Evolutionary conservation across 1,284 basidiomycete species (phyloP).

Genomic region (Moesziomyces globuligerus): DNA sequence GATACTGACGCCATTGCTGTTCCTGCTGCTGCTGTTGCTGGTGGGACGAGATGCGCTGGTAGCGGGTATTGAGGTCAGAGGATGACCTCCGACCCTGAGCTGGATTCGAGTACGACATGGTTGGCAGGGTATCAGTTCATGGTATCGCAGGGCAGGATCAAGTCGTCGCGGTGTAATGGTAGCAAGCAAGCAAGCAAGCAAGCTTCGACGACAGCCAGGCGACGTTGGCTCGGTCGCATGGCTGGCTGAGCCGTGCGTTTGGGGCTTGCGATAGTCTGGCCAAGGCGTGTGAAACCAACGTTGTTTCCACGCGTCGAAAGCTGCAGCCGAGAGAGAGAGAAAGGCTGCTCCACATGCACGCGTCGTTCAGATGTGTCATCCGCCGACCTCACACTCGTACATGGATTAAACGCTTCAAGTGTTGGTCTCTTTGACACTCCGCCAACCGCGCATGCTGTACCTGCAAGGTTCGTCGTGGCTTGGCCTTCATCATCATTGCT

Average conservation of each 20-base stretch:
- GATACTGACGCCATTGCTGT: slow-evolving; percentile 25
- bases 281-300: slow-evolving; percentile 25
- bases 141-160: background rate
- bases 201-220: no score
- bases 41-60: slow-evolving; percentile 33
- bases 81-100: slow-evolving; percentile 10
- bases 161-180: background rate
- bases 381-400: background rate
- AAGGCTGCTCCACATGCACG: background rate
- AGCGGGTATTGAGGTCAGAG: slow-evolving; percentile 30
- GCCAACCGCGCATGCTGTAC: background rate
- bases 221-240: no score
- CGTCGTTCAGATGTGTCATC: background rate
- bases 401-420: background rate
- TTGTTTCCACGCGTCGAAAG: slow-evolving; percentile 2
- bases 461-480: no score
- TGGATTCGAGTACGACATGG: slow-evolving; percentile 24
- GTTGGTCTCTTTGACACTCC: background rate
- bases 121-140: slow-evolving; percentile 2
- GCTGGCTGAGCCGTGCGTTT: no score
- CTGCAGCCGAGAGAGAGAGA: background rate
- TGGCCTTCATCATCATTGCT: no score
- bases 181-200: slow-evolving; percentile 1
- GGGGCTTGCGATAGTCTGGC: no score
- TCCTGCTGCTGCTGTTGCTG: slow-evolving; percentile 34